A percentile compares a stretch with the other conserved stretches of the same genome.
These are phyloP conservation scores for Chaetomium tenue DNA, from an alignment of 495 filamentous ascomycete genomes.

Conservation along the genomic window DNA sequence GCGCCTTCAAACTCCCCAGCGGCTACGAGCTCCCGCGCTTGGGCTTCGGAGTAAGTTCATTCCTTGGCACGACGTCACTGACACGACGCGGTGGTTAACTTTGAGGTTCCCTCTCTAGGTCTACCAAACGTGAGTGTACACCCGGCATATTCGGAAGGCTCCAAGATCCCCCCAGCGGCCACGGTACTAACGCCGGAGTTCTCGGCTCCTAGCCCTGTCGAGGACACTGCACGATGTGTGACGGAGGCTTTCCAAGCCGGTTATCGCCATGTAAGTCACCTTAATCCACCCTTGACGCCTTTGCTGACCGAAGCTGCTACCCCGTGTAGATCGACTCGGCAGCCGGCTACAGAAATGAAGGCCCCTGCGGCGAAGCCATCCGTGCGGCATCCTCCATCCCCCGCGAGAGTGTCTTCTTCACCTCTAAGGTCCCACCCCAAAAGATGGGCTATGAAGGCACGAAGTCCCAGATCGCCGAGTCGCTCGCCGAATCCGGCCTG, in stretches of 20 bases:
- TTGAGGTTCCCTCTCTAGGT: conserved; percentile 48
- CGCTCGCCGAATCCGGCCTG: conserved; percentile 52
- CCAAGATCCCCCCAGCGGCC: no score
- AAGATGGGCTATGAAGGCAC: conserved; percentile 48
- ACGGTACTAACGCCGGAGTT: neutral
- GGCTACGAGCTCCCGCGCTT: conserved; percentile 74
- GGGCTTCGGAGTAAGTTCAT: conserved; percentile 65
- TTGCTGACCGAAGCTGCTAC: neutral
- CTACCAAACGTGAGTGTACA: conserved; percentile 63
- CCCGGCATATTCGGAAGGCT: no score
- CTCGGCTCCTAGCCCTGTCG: conserved; percentile 29
- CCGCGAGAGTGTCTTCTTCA: conserved; percentile 68
- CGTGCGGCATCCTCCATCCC: conserved; percentile 46
- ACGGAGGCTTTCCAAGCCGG: conserved; percentile 64
- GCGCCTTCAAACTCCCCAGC: conserved; percentile 66
- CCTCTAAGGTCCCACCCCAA: conserved; percentile 60
- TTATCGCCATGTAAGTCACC: conserved; percentile 62
- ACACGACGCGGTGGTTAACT: neutral
- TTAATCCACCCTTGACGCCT: neutral
- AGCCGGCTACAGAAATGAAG: conserved; percentile 68
- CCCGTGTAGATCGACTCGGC: conserved; percentile 64
- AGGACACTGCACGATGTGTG: conserved; percentile 49
- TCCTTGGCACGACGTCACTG: neutral
- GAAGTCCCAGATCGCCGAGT: conserved; percentile 50
- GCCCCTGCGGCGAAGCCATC: conserved; percentile 61